These are phyloP conservation scores for Zizania latifolia DNA, from an alignment of 176 grass and related monocot genomes.

Conservation along the genomic window DNA sequence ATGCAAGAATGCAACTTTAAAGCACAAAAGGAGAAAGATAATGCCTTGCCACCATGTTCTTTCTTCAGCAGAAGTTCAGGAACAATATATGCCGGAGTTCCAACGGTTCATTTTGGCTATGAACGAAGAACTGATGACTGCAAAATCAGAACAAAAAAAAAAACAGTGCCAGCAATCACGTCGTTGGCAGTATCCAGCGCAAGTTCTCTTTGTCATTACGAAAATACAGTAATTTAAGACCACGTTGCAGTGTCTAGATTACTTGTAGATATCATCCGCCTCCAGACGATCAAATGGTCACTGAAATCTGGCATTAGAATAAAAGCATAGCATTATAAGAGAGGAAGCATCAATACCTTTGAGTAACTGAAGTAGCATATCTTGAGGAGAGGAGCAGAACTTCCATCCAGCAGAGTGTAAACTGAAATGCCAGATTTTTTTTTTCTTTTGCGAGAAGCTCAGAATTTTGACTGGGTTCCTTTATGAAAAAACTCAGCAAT, in stretches of 20 bases:
- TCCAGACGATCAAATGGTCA: background rate
- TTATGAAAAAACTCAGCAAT: too few relatives aligned
- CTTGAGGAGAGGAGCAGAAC: slow-evolving; percentile 57
- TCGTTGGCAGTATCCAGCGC: background rate
- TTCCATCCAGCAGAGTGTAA: slow-evolving; percentile 67
- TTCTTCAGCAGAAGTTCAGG: slow-evolving; percentile 61
- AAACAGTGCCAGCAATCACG: background rate
- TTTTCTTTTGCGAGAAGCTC: too few relatives aligned
- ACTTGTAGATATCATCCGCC: background rate
- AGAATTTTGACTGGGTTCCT: too few relatives aligned
- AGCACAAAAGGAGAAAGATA: background rate
- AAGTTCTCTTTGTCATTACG: background rate
- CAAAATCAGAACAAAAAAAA: background rate
- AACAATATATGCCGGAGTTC: slow-evolving; percentile 72
- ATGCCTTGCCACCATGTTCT: slow-evolving; percentile 76
- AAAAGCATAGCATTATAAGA: background rate
- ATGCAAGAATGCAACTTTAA: background rate
- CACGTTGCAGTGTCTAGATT: background rate
- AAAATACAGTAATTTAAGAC: background rate
- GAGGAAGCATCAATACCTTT: slow-evolving; percentile 33
- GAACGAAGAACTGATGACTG: slow-evolving; percentile 69
- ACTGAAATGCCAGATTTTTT: too few relatives aligned
- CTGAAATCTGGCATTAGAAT: background rate
- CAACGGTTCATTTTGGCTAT: slow-evolving; percentile 75
- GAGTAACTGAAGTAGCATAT: slow-evolving; percentile 89